A percentile compares a stretch with the other conserved stretches of the same genome.
Conservation (phyloP, 179 eudicot species). For the Carnegiea gigantea region DNA sequence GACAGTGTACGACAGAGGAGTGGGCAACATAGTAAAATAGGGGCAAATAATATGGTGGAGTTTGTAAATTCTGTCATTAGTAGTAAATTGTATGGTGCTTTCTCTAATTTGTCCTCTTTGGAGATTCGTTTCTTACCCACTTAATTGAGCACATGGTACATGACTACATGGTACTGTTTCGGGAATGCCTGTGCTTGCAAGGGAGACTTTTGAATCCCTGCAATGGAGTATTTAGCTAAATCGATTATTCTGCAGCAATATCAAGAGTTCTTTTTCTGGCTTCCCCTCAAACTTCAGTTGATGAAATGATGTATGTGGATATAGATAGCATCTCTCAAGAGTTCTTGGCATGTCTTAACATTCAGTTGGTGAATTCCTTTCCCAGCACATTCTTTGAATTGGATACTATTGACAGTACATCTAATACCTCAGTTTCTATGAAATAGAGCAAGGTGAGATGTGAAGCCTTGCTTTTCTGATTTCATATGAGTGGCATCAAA, state of each 20-base stretch:
- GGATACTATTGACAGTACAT: background rate
- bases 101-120: no score
- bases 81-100: background rate
- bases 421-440: background rate
- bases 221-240: background rate
- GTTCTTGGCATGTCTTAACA: background rate
- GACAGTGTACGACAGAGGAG: background rate
- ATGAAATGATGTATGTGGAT: background rate
- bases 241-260: background rate
- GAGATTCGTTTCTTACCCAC: no score
- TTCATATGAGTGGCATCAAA: background rate
- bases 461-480: slow-evolving; percentile 1
- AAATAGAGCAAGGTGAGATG: background rate
- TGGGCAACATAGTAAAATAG: background rate
- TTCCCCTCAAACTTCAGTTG: background rate
- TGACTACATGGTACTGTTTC: background rate
- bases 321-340: background rate
- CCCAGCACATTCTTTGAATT: background rate
- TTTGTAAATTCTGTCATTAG: background rate
- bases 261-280: background rate
- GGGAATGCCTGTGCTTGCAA: background rate
- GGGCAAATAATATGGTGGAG: background rate
- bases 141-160: background rate
- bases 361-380: background rate
- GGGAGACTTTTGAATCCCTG: background rate